A percentile compares a stretch with the other conserved stretches of the same genome.
These are phyloP conservation scores for Cucumis hystrix DNA, from an alignment of 306 rosid species.

Conservation along the genomic window DNA sequence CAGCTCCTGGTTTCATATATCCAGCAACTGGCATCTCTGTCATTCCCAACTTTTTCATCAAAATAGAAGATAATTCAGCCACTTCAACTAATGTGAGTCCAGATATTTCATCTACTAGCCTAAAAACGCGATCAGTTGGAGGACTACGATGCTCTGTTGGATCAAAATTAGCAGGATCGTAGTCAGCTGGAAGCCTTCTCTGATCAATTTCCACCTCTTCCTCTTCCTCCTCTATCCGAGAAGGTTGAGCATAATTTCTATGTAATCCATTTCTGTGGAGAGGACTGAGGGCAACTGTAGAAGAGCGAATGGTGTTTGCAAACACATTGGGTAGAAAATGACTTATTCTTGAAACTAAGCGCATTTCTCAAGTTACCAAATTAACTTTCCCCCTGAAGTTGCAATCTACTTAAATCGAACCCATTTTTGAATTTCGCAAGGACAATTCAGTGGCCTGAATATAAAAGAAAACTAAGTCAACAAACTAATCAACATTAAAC, in stretches of 20 bases:
- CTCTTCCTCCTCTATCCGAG: slow-evolving; percentile 51
- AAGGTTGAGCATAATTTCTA: slow-evolving; percentile 52
- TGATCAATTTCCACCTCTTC: slow-evolving; percentile 86
- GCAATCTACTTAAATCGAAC: background rate
- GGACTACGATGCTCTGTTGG: slow-evolving; percentile 77
- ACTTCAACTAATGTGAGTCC: slow-evolving; percentile 62
- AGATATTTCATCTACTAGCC: slow-evolving; percentile 77
- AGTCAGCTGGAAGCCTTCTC: slow-evolving; percentile 86
- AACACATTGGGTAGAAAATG: slow-evolving; percentile 31
- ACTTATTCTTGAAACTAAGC: slow-evolving; percentile 37
- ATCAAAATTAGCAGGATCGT: slow-evolving; percentile 73
- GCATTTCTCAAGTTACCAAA: slow-evolving; percentile 35
- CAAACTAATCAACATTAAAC: background rate
- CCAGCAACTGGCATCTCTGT: slow-evolving; percentile 42
- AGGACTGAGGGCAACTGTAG: slow-evolving; percentile 9
- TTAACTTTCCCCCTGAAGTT: background rate
- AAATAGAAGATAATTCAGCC: slow-evolving; percentile 54
- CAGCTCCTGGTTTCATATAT: slow-evolving; percentile 63
- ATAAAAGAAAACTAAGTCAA: background rate
- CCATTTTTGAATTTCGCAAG: background rate
- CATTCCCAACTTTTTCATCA: slow-evolving; percentile 56
- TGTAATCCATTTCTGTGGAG: slow-evolving; percentile 17
- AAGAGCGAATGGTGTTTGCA: slow-evolving; percentile 16
- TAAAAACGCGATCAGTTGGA: slow-evolving; percentile 59
- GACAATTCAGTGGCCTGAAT: background rate